Conservation (phyloP, 2,329 filamentous ascomycete genomes). For the Cadophora sp. region DNA sequence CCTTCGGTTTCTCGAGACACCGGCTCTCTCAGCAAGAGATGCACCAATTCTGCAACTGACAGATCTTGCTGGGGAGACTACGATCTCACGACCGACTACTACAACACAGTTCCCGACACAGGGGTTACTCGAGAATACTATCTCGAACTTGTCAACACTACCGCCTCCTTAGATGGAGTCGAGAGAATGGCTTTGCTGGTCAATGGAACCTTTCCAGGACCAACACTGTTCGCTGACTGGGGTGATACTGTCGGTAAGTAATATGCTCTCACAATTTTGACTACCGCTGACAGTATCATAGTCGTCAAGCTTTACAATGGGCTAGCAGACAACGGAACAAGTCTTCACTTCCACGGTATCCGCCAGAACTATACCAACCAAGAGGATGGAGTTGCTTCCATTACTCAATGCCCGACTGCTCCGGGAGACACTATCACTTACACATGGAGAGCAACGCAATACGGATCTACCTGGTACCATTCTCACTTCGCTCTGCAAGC, state of each 20-base stretch:
- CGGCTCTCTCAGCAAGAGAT: too few species aligned
- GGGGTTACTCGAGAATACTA: too few species aligned
- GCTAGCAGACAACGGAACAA: slow-evolving; percentile 47
- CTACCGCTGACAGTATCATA: slow-evolving; percentile 25
- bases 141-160: too few species aligned
- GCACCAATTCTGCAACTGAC: too few species aligned
- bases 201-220: slow-evolving; percentile 45
- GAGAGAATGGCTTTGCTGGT: slow-evolving; percentile 20
- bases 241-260: slow-evolving; percentile 47
- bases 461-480: slow-evolving; percentile 64
- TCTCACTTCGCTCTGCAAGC: slow-evolving; percentile 59
- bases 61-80: too few species aligned
- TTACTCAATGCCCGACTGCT: slow-evolving; percentile 68
- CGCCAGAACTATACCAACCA: slow-evolving; percentile 50
- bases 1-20: too few species aligned
- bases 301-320: slow-evolving; percentile 40
- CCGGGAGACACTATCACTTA: slow-evolving; percentile 31
- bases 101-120: too few species aligned
- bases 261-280: not conserved
- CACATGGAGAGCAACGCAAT: slow-evolving; percentile 26
- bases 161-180: too few species aligned
- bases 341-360: slow-evolving; percentile 56
- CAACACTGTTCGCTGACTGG: slow-evolving; percentile 47
- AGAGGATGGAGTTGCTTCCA: slow-evolving; percentile 51
- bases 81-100: too few species aligned